A percentile compares a stretch with the other conserved stretches of the same genome.
phyloP scores from a whole-genome alignment of 768 basidiomycete species.

The Podaxis sp. region DNA sequence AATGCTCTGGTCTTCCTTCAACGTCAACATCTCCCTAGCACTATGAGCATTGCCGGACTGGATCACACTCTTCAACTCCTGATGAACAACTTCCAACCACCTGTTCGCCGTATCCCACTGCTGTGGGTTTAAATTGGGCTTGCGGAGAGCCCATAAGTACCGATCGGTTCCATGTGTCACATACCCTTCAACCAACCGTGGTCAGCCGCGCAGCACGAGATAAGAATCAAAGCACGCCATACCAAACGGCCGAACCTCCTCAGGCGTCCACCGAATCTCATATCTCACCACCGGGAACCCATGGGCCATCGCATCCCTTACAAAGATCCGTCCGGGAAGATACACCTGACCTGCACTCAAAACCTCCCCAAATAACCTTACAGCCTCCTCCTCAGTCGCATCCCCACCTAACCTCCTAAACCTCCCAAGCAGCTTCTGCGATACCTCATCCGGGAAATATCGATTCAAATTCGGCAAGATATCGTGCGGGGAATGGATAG shows the following conservation, averaged over 20 bases:
- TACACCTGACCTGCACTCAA: conserved; percentile 64
- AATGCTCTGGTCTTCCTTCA: conserved; percentile 50
- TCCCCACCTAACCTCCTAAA: conserved; percentile 41
- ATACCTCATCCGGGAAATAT: conserved; percentile 55
- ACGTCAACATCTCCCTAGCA: conserved; percentile 42
- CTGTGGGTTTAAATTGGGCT: conserved; percentile 42
- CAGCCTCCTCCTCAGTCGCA: conserved; percentile 41
- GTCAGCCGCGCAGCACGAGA: neutral
- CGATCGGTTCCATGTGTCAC: conserved; percentile 73
- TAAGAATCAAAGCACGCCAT: conserved; percentile 15
- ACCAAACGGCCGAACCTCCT: conserved; percentile 56
- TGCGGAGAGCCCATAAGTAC: conserved; percentile 57
- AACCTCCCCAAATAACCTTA: conserved; percentile 55
- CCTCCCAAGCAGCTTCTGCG: conserved; percentile 39
- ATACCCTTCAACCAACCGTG: conserved; percentile 40
- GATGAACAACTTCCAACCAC: conserved; percentile 54
- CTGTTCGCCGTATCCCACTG: conserved; percentile 47
- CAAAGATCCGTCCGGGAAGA: conserved; percentile 61
- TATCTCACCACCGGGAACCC: conserved; percentile 70
- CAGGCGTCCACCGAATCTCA: conserved; percentile 67
- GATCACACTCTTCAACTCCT: conserved; percentile 33
- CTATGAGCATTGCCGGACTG: conserved; percentile 20
- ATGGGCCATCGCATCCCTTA: conserved; percentile 51
- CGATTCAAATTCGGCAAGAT: conserved; percentile 55
- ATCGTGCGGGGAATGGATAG: conserved; percentile 47